A percentile compares a stretch with the other conserved stretches of the same genome.
These are phyloP conservation scores for Nectriaceae sp. DNA, from an alignment of 2,329 filamentous ascomycete species.

Conservation along the genomic window DNA sequence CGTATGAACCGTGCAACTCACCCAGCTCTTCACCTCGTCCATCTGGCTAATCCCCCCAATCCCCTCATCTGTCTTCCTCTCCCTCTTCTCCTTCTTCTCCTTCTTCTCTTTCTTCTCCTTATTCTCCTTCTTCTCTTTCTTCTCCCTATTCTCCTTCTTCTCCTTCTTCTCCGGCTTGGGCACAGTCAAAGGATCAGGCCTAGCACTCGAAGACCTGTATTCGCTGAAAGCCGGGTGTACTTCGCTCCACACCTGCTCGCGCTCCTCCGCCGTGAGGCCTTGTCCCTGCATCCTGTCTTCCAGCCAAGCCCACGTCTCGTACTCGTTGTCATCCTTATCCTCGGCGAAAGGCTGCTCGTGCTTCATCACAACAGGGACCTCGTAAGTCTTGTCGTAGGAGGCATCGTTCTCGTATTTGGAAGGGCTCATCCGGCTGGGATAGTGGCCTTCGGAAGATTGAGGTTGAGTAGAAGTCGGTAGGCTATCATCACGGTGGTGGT, in stretches of 20 bases:
- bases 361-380: background rate
- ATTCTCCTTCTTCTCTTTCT: background rate
- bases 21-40: background rate
- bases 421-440: background rate
- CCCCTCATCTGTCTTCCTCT: too few species aligned
- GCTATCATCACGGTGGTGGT: background rate
- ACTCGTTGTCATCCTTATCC: slow-evolving; percentile 3
- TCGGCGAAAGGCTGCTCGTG: background rate
- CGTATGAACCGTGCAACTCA: background rate
- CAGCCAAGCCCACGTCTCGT: slow-evolving; percentile 19
- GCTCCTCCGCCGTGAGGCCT: slow-evolving; percentile 12
- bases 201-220: slow-evolving; percentile 8
- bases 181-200: background rate
- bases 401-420: background rate
- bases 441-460: background rate
- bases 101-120: background rate
- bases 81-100: background rate
- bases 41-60: too few species aligned
- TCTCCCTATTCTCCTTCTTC: background rate
- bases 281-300: slow-evolving; percentile 11
- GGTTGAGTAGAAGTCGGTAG: background rate
- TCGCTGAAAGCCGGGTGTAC: slow-evolving; percentile 22
- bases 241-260: slow-evolving; percentile 10
- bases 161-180: background rate
- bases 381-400: background rate